A percentile compares a stretch with the other conserved stretches of the same genome.
phyloP scores from a whole-genome alignment of 208 protist species.

The Acanthamoeba castellanii region DNA sequence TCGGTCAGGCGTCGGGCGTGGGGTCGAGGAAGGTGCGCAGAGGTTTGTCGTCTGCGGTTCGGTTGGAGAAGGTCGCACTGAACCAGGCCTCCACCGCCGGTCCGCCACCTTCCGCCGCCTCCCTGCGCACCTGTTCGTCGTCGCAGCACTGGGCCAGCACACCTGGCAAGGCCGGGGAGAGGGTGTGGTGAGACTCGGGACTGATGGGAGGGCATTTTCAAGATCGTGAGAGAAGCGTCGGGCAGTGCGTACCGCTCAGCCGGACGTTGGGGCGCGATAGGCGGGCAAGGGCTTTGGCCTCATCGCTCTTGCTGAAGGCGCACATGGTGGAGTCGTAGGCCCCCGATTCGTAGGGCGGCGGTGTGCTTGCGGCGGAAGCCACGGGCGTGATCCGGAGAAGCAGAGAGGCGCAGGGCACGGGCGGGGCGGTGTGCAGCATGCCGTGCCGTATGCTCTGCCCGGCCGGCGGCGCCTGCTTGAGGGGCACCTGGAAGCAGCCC shows the following conservation, averaged over 20 bases:
- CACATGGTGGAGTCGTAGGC: constrained; percentile 22
- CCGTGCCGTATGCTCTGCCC: background rate
- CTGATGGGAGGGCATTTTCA: too few species aligned
- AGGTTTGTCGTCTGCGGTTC: background rate
- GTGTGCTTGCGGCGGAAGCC: background rate
- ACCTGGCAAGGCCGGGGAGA: background rate
- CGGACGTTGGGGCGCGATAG: background rate
- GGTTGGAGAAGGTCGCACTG: constrained; percentile 1
- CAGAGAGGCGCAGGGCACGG: constrained; percentile 4
- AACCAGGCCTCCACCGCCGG: background rate
- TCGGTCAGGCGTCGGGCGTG: background rate
- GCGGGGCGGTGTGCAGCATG: background rate
- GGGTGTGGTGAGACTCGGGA: background rate
- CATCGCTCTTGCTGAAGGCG: background rate
- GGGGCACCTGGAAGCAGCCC: background rate
- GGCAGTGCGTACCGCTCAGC: background rate
- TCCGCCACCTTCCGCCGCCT: background rate
- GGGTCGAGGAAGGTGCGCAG: constrained; percentile 5
- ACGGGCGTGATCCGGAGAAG: background rate
- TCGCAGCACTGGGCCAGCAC: background rate
- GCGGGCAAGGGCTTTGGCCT: background rate
- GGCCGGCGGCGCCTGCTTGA: background rate
- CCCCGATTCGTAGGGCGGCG: background rate
- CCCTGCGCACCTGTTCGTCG: background rate
- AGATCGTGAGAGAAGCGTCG: background rate